These are phyloP conservation scores for Yamadazyma scolyti DNA, from an alignment of 805 yeast species.

Conservation along the genomic window DNA sequence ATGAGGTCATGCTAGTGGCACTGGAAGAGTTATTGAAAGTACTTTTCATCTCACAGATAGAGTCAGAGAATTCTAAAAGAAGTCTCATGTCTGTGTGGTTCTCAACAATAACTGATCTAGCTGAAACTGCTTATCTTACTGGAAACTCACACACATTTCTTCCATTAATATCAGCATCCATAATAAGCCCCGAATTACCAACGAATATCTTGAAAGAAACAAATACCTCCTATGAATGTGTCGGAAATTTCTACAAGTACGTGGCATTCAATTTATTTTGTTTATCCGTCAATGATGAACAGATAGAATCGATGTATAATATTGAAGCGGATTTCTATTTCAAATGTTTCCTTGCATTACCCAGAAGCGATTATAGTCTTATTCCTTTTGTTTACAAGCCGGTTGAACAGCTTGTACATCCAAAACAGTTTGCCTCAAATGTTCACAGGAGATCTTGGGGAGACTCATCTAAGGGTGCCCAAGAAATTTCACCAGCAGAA, in stretches of 20 bases:
- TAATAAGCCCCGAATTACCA: conserved; percentile 20
- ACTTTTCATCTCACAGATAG: not conserved
- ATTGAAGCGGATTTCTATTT: conserved; percentile 21
- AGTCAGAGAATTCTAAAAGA: too few species aligned
- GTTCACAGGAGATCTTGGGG: too few species aligned
- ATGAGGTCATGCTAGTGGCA: conserved; percentile 2
- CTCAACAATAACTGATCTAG: too few species aligned
- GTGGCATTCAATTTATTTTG: conserved; percentile 24
- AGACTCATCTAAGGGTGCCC: too few species aligned
- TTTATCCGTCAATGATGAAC: conserved; percentile 13
- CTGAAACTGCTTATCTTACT: conserved; percentile 8
- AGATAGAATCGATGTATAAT: conserved; percentile 9
- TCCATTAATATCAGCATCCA: not conserved
- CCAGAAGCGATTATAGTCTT: conserved; percentile 10
- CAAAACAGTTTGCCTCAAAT: too few species aligned
- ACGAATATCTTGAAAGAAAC: conserved; percentile 12
- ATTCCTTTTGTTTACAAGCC: conserved; percentile 4
- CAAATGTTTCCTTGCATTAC: conserved; percentile 20
- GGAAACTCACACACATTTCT: conserved; percentile 3
- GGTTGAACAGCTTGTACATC: conserved; percentile 2
- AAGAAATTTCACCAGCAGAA: not conserved
- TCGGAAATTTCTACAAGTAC: conserved; percentile 23
- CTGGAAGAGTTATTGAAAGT: too few species aligned
- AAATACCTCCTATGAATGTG: conserved; percentile 13
- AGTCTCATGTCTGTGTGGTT: too few species aligned